Evolutionary conservation across 75 land plant species (phyloP).

Genomic region (Isoetes taiwanensis): DNA sequence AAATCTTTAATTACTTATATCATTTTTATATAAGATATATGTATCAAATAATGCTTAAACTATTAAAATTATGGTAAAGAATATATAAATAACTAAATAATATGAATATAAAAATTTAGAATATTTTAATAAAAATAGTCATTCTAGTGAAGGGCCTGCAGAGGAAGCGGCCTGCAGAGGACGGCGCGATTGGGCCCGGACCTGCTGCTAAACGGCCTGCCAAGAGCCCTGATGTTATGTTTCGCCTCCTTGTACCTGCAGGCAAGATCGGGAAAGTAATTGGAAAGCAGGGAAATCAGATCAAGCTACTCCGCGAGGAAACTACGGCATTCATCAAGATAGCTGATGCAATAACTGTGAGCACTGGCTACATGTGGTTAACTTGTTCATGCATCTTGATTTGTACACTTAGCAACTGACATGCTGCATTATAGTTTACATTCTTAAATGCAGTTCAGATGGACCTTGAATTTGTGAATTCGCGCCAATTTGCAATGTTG

Average conservation of each 20-base stretch:
- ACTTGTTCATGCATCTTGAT: not conserved
- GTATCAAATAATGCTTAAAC: no score
- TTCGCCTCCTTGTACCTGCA: conserved; percentile 44
- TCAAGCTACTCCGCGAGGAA: conserved; percentile 46
- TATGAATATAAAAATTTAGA: no score
- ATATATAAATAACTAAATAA: no score
- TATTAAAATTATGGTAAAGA: no score
- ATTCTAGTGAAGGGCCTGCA: no score
- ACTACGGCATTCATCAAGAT: conserved; percentile 52
- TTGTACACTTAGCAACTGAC: not conserved
- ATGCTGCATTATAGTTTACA: no score
- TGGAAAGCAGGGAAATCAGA: conserved; percentile 38
- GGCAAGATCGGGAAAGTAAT: conserved; percentile 59
- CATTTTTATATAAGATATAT: no score
- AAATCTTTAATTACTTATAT: no score
- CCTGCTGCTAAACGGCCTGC: conserved; percentile 23
- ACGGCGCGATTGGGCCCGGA: not conserved
- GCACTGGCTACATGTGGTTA: conserved; percentile 6
- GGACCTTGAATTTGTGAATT: no score
- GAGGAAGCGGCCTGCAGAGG: conserved; percentile 21
- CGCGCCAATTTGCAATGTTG: no score
- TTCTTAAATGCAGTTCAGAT: no score
- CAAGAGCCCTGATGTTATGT: conserved; percentile 33
- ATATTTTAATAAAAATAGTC: no score
- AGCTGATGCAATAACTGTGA: conserved; percentile 46